Evolutionary conservation across 1,284 basidiomycete species (phyloP).

Genomic region (Cutaneotrichosporon cavernicola): DNA sequence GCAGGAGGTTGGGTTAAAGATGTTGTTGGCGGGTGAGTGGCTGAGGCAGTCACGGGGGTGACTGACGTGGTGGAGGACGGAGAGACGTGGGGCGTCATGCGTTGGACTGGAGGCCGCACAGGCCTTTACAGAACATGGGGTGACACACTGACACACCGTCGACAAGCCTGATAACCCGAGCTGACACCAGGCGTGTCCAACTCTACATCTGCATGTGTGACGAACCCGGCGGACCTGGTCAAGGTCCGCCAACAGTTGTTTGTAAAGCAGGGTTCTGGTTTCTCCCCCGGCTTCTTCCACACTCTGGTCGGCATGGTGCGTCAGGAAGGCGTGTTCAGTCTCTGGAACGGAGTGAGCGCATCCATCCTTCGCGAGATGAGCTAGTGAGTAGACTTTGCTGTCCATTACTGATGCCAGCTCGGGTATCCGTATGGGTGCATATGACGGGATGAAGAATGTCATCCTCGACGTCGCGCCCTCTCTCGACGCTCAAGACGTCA

Average conservation of each 20-base stretch:
- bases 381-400: slow-evolving; percentile 16
- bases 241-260: slow-evolving; percentile 28
- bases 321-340: slow-evolving; percentile 20
- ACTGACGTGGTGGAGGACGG: too few relatives aligned
- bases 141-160: not conserved
- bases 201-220: slow-evolving; percentile 19
- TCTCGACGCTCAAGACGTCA: slow-evolving; percentile 21
- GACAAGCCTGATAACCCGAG: too few relatives aligned
- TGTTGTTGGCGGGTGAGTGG: slow-evolving; percentile 19
- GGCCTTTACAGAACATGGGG: not conserved
- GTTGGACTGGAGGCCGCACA: too few relatives aligned
- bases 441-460: slow-evolving; percentile 24
- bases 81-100: too few relatives aligned
- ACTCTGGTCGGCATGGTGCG: slow-evolving; percentile 20
- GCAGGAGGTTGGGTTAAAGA: slow-evolving; percentile 25
- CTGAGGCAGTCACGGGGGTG: not conserved
- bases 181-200: slow-evolving; percentile 19
- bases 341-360: slow-evolving; percentile 25
- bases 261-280: slow-evolving; percentile 22
- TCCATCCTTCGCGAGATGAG: slow-evolving; percentile 23
- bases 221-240: slow-evolving; percentile 27
- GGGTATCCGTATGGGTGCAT: slow-evolving; percentile 27
- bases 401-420: slow-evolving; percentile 15
- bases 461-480: slow-evolving; percentile 13
- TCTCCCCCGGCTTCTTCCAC: slow-evolving; percentile 17